Percentiles rank a stretch among this genome's conserved stretches.
Conservation (phyloP, 768 basidiomycete species). For the Pisolithus tinctorius region DNA sequence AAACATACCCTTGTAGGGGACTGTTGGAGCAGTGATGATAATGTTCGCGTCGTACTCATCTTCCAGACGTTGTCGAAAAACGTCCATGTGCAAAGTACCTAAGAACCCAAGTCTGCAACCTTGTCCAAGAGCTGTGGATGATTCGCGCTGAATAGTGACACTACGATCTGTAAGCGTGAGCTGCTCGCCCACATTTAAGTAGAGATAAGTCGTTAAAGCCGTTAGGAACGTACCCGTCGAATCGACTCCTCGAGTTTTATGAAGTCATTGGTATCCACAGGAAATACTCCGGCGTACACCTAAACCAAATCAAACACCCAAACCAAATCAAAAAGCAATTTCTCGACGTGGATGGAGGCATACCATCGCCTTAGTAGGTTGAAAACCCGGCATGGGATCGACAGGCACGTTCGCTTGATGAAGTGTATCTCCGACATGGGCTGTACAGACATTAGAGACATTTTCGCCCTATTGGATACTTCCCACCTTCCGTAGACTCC, state of each 20-base stretch:
- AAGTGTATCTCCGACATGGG: conserved; percentile 92
- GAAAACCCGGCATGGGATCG: conserved; percentile 85
- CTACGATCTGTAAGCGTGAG: conserved; percentile 82
- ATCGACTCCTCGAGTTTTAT: conserved; percentile 94
- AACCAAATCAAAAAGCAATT: not conserved
- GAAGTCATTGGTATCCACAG: conserved; percentile 87
- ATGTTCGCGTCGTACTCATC: conserved; percentile 95
- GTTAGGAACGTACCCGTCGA: conserved; percentile 52
- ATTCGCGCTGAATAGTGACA: conserved; percentile 86
- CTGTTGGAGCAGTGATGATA: conserved; percentile 93
- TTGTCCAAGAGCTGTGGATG: conserved; percentile 90
- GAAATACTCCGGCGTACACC: conserved; percentile 95
- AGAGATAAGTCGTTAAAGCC: conserved; percentile 6
- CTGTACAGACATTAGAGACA: conserved; percentile 33
- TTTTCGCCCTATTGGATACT: not conserved
- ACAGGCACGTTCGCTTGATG: conserved; percentile 67
- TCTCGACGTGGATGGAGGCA: not conserved
- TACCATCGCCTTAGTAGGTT: conserved; percentile 92
- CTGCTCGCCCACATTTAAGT: conserved; percentile 30
- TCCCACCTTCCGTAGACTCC: conserved; percentile 81
- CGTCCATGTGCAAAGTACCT: conserved; percentile 94
- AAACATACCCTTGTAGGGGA: conserved; percentile 75
- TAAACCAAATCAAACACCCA: conserved; percentile 51
- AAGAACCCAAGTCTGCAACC: conserved; percentile 93
- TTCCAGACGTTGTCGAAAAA: conserved; percentile 91